These are phyloP conservation scores for Dujonia santamariae DNA, from an alignment of 1,139 yeast genomes.

Conservation along the genomic window DNA sequence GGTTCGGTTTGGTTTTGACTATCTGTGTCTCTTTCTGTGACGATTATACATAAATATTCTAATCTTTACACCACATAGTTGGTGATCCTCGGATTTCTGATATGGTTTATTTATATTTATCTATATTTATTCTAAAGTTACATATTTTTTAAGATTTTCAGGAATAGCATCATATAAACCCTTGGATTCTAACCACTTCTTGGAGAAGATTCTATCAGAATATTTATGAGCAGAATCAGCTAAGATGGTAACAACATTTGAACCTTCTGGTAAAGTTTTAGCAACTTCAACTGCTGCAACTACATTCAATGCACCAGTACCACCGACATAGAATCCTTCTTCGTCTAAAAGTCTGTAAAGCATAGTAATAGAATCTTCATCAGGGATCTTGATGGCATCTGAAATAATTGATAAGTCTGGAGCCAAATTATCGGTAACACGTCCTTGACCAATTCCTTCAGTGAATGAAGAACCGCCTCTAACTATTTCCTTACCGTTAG, in stretches of 20 bases:
- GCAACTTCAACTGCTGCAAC: constrained; percentile 80
- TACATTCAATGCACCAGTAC: constrained; percentile 80
- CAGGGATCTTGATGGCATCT: constrained; percentile 74
- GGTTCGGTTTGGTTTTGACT: no score
- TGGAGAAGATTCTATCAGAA: constrained; percentile 74
- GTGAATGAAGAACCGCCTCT: constrained; percentile 84
- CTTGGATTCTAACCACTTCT: constrained; percentile 72
- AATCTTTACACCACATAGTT: no score
- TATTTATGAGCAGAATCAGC: constrained; percentile 91
- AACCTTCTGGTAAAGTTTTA: constrained; percentile 68
- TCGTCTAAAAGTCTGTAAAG: constrained; percentile 77
- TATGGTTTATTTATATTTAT: no score
- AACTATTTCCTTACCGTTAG: constrained; percentile 58
- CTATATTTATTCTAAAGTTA: constrained; percentile 35
- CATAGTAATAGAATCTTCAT: constrained; percentile 76
- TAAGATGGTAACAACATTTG: constrained; percentile 80
- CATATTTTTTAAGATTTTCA: constrained; percentile 66
- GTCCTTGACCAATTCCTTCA: constrained; percentile 94
- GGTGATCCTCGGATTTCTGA: no score
- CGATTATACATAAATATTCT: no score
- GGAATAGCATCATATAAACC: constrained; percentile 67
- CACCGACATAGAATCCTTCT: constrained; percentile 90
- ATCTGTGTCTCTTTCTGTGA: no score
- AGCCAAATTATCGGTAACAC: constrained; percentile 78
- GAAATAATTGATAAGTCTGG: constrained; percentile 69